Conservation (phyloP, 139 green algal genomes). For the Tetradesmus obliquus region DNA sequence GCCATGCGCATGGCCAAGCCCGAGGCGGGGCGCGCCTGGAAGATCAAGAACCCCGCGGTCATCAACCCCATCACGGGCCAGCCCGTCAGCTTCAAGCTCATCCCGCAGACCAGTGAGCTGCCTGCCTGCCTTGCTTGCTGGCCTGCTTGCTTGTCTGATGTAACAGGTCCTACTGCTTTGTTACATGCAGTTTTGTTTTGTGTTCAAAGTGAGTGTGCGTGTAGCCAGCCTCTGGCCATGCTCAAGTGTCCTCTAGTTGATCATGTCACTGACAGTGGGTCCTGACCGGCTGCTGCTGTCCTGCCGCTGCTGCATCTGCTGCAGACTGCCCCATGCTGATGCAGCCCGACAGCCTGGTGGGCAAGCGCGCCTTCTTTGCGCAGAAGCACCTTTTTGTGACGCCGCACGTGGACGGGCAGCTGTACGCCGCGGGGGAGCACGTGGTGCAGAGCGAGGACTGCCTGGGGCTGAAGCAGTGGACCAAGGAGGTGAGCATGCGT, state of each 20-base stretch:
- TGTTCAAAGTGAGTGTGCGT: no score
- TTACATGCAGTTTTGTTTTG: no score
- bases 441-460: conserved; percentile 71
- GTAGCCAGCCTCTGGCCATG: no score
- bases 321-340: conserved; percentile 60
- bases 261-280: no score
- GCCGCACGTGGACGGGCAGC: conserved; percentile 73
- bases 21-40: conserved; percentile 48
- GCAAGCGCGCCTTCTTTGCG: conserved; percentile 75
- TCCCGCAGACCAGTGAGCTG: conserved; percentile 57
- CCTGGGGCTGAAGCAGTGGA: conserved; percentile 75
- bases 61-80: conserved; percentile 70
- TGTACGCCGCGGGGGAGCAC: conserved; percentile 80
- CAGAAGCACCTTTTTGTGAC: conserved; percentile 86
- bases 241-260: no score
- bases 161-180: not conserved
- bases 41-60: conserved; percentile 70
- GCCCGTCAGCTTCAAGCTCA: conserved; percentile 82
- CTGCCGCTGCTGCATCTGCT: not conserved
- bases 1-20: conserved; percentile 41
- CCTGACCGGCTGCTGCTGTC: not conserved
- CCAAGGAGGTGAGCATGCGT: conserved; percentile 52
- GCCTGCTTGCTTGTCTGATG: not conserved
- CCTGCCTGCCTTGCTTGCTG: not conserved
- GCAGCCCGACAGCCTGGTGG: conserved; percentile 56